Percentiles rank a stretch among this genome's conserved stretches.
phyloP scores from a whole-genome alignment of 2,329 filamentous ascomycete species.

The Cladosporium sp. region DNA sequence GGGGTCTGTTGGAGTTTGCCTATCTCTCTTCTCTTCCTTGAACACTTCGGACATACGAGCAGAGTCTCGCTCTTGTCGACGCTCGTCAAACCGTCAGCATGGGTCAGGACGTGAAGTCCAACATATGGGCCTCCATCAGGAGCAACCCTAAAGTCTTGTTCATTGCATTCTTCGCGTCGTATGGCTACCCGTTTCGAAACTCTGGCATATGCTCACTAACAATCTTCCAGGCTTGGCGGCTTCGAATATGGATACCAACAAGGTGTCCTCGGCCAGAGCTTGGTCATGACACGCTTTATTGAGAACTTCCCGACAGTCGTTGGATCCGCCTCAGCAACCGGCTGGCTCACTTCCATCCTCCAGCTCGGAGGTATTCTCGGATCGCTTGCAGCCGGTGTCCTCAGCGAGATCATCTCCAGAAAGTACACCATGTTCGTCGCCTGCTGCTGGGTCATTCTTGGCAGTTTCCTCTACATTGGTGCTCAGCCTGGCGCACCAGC shows the following conservation, averaged over 20 bases:
- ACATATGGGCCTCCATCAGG: conserved; percentile 11
- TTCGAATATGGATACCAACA: conserved; percentile 54
- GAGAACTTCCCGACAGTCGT: conserved; percentile 17
- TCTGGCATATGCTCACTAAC: neutral
- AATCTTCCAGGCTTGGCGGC: conserved; percentile 43
- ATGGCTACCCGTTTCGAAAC: neutral
- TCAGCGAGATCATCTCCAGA: neutral
- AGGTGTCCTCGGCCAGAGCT: conserved; percentile 51
- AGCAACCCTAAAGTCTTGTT: conserved; percentile 16
- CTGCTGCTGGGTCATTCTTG: neutral
- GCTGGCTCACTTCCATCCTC: conserved; percentile 18
- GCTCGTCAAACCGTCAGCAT: neutral
- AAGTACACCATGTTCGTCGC: conserved; percentile 5
- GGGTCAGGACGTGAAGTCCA: conserved; percentile 6
- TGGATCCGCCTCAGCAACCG: conserved; percentile 13
- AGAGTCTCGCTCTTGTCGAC: neutral
- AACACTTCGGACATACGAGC: neutral
- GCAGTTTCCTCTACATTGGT: conserved; percentile 12
- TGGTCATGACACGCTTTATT: conserved; percentile 44
- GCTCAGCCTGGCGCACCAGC: conserved; percentile 12
- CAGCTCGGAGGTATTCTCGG: conserved; percentile 14
- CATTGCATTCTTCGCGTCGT: conserved; percentile 16
- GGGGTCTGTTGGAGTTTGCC: neutral
- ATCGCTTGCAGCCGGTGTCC: neutral
- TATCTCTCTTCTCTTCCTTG: neutral